Evolutionary conservation across 148 eudicot species (phyloP), one percentile per base, ranked within the genome.

Genomic region (Silene latifolia): DNA sequence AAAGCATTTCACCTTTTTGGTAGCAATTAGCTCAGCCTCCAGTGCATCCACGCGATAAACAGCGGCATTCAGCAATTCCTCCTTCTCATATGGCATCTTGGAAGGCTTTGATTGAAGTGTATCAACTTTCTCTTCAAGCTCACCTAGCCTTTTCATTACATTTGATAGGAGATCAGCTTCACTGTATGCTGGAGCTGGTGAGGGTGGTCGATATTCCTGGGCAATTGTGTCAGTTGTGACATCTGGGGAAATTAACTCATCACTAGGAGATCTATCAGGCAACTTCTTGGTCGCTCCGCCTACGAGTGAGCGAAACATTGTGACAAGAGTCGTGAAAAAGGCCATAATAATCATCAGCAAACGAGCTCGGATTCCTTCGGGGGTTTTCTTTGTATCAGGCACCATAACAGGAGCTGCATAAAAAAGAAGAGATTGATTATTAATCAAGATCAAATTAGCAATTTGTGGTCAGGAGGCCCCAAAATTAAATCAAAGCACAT

Each of bases 1-100:
- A 29, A 58, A 35, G n/a, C n/a, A 8, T 3, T 70, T 80, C 84
- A 95, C 99, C 97, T 92, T 92, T 84, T 95, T 95, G 3, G 99
- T 95, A 35, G 99, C 92, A 83, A 89, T 89, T 62, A 89, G 73
- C 77, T 89, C 93, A 5, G 93, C 90, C 82, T 89, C 93, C 56
- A 89, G 76, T 47, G 86, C 88, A 84, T 89, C 93, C 74, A 89
- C 90, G 17, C 90, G 88, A 64, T 85, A 87, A 54, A 87, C 87
- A 79, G 90, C 93, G 3, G 93, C 93, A 78, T 87, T 85, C 58
- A 89, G 80, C 83, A 87, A 83, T 78, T 89, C 93, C 80, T 83
- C 89, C 78, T 89, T 89, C 80, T 89, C 90, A 67, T 63, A 84
- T 42, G 93, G 90, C 93, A 89, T 87, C 83, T 87, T 84, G 62